A percentile compares a stretch with the other conserved stretches of the same genome.
Evolutionary conservation across 371 early-diverging fungal genomes (phyloP).

Genomic region (Mortierella sp.): DNA sequence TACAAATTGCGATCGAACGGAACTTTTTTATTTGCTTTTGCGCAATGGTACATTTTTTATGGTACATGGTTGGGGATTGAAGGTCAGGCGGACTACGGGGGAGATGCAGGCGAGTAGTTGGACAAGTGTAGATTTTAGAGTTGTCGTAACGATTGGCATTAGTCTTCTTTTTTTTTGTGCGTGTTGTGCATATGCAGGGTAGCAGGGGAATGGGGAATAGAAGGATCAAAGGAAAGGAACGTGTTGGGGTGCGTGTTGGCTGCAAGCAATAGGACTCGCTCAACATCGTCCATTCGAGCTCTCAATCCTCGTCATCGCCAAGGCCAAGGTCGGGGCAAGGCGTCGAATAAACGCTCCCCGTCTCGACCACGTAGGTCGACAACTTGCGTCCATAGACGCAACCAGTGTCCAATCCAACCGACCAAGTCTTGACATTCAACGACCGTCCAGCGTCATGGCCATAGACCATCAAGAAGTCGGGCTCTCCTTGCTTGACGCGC

Average conservation of each 20-base stretch:
- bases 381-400: constrained; percentile 76
- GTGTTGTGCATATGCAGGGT: background rate
- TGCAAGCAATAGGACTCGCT: too few relatives aligned
- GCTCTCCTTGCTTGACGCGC: background rate
- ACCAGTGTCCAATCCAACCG: constrained; percentile 77
- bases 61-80: background rate
- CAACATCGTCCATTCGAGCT: background rate
- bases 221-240: background rate
- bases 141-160: background rate
- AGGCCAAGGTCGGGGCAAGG: constrained; percentile 12
- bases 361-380: constrained; percentile 60
- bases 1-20: background rate
- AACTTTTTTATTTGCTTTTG: background rate
- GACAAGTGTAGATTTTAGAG: background rate
- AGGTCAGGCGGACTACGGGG: background rate
- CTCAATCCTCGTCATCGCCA: constrained; percentile 17
- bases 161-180: background rate
- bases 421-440: constrained; percentile 64
- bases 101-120: background rate
- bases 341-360: constrained; percentile 15
- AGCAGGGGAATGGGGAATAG: background rate
- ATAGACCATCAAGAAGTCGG: constrained; percentile 64
- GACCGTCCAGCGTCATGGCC: constrained; percentile 80
- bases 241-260: background rate
- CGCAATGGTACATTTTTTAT: background rate